Evolutionary conservation across 352 stramenopile species (phyloP), one percentile per base, ranked within the genome.

Genomic region (Pythium dissimile): DNA sequence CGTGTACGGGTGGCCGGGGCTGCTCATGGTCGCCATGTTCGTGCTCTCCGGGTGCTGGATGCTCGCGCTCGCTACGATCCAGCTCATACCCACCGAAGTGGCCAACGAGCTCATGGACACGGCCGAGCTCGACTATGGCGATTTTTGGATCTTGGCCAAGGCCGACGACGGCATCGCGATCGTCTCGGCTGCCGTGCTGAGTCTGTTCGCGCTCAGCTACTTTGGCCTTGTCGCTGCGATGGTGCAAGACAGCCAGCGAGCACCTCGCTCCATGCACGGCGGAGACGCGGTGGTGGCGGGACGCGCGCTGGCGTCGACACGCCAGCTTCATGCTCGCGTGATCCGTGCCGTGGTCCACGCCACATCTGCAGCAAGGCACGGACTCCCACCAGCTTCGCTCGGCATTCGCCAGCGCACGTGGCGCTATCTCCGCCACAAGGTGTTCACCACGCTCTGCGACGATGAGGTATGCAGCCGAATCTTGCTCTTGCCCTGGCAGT

Each of bases 61-160:
- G 0, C 59, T 83, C 28, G 56, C 54, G 4, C 52, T 80, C 5
- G 75, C 71, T 0, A 65, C 70, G 8, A 70, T 76, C 27, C 75
- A 86, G 56, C 57, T 75, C 1, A 61, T 66, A 13, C 61, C 75
- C 11, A 72, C 58, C 0, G 28, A 69, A n/a, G 61, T 72, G 18
- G 68, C 72, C 1, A 86, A 83, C 28, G 43, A 28, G 1, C 13
- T 82, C 1, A 78, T 79, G 70, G 64, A 67, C 12, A 82, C 70
- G 10, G 46, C 52, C 21, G 23, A 67, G 0, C 72, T 82, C 20
- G 72, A 82, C 59, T 69, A 67, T 30, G 69, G 75, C 31, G 69
- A 78, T 28, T 82, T 85, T 18, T 85, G 75, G 72, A 41, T 76
- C 30, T 54, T 82, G 9, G 59, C 69, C 20, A 48, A 62, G 13